Evolutionary conservation across 306 rosid genomes (phyloP).

Genomic region (Corylus avellana): DNA sequence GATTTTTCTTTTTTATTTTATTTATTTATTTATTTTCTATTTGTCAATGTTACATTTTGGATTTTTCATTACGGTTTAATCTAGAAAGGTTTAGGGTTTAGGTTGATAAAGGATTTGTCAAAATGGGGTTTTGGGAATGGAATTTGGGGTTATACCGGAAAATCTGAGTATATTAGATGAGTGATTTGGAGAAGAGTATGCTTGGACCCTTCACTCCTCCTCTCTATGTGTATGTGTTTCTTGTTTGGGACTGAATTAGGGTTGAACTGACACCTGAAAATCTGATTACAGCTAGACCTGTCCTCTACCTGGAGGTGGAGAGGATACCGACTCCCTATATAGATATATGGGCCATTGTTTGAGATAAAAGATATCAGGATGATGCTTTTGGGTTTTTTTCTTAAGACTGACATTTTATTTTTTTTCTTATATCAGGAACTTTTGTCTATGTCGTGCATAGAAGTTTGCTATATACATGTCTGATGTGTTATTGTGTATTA

Average conservation of each 20-base stretch:
- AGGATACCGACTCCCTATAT: not conserved
- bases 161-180: not conserved
- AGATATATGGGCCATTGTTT: too few relatives aligned
- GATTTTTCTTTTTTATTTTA: not conserved
- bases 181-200: not conserved
- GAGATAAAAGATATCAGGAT: not conserved
- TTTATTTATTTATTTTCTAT: not conserved
- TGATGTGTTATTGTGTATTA: slow-evolving; percentile 16
- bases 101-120: not conserved
- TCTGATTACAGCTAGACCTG: not conserved
- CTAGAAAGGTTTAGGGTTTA: not conserved
- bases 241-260: too few relatives aligned
- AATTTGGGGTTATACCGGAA: not conserved
- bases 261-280: too few relatives aligned
- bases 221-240: too few relatives aligned
- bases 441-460: not conserved
- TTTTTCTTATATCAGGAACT: not conserved
- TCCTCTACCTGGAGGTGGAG: not conserved
- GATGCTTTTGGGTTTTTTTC: not conserved
- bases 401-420: not conserved
- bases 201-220: too few relatives aligned
- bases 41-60: not conserved
- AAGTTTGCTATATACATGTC: not conserved
- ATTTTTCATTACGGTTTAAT: not conserved
- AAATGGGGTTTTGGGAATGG: not conserved